Evolutionary conservation across 768 basidiomycete genomes (phyloP).

Genomic region (Tulasnella sp.): DNA sequence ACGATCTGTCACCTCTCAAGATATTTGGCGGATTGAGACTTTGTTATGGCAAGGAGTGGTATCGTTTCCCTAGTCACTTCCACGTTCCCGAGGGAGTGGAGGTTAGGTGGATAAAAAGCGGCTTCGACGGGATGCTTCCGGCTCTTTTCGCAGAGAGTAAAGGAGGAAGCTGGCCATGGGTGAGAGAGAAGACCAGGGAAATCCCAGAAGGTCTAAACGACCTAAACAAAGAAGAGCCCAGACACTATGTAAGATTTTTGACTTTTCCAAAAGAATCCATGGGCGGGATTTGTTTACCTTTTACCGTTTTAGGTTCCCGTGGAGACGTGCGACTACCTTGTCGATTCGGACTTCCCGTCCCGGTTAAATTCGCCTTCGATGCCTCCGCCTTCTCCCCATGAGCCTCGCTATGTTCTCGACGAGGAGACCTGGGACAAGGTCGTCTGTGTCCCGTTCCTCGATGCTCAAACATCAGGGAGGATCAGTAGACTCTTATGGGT

Average conservation of each 20-base stretch:
- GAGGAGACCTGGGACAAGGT: constrained; percentile 64
- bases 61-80: constrained; percentile 85
- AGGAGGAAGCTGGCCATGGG: constrained; percentile 33
- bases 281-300: neutral
- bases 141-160: constrained; percentile 53
- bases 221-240: constrained; percentile 62
- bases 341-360: constrained; percentile 78
- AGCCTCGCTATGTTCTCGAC: constrained; percentile 71
- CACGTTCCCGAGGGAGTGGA: constrained; percentile 70
- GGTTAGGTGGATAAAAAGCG: constrained; percentile 84
- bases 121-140: constrained; percentile 81
- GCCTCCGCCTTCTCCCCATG: constrained; percentile 28
- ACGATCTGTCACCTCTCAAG: constrained; percentile 52
- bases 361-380: constrained; percentile 40
- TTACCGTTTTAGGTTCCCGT: constrained; percentile 41
- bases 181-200: constrained; percentile 46
- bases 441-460: constrained; percentile 72
- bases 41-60: constrained; percentile 92
- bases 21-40: constrained; percentile 53
- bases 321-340: constrained; percentile 71
- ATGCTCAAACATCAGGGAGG: constrained; percentile 56
- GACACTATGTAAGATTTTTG: constrained; percentile 53
- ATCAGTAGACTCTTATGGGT: constrained; percentile 70
- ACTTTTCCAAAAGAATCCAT: constrained; percentile 12
- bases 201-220: constrained; percentile 69